Conservation (phyloP, 208 protist species). For the Trypanosoma vivax region DNA sequence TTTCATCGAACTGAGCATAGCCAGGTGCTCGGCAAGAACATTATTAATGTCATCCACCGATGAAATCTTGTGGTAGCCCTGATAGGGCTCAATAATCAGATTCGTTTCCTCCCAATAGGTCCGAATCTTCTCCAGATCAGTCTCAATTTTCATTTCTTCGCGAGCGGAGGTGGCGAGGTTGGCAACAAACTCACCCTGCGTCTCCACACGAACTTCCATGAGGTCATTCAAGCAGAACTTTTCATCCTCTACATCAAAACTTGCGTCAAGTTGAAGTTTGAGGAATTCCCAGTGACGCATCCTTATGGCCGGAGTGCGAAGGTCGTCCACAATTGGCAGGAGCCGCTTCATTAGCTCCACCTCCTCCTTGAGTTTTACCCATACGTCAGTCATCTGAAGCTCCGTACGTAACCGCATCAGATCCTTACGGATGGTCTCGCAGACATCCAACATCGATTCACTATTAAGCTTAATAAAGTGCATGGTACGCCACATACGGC, state of each 20-base stretch:
- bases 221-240: constrained; percentile 93
- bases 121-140: constrained; percentile 88
- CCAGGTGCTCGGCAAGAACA: constrained; percentile 91
- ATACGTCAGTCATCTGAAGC: constrained; percentile 91
- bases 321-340: constrained; percentile 94
- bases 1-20: constrained; percentile 93
- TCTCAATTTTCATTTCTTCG: constrained; percentile 94
- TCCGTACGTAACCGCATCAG: constrained; percentile 85
- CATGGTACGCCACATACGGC: constrained; percentile 80
- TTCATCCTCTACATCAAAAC: constrained; percentile 89
- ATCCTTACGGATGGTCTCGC: constrained; percentile 75
- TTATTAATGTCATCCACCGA: constrained; percentile 92
- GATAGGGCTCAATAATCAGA: constrained; percentile 84
- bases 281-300: constrained; percentile 92
- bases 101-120: constrained; percentile 85
- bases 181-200: constrained; percentile 90
- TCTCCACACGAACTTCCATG: constrained; percentile 91
- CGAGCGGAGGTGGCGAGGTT: constrained; percentile 90
- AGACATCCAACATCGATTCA: constrained; percentile 90
- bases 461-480: constrained; percentile 90
- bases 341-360: constrained; percentile 94
- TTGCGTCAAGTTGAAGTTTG: constrained; percentile 86
- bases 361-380: constrained; percentile 88
- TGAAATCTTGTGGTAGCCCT: constrained; percentile 89
- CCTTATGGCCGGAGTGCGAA: constrained; percentile 93